Evolutionary conservation across 225 moss, liverwort and hornwort genomes (phyloP), one percentile per base, ranked within the genome.

Genomic region (Antitrichia curtipendula): DNA sequence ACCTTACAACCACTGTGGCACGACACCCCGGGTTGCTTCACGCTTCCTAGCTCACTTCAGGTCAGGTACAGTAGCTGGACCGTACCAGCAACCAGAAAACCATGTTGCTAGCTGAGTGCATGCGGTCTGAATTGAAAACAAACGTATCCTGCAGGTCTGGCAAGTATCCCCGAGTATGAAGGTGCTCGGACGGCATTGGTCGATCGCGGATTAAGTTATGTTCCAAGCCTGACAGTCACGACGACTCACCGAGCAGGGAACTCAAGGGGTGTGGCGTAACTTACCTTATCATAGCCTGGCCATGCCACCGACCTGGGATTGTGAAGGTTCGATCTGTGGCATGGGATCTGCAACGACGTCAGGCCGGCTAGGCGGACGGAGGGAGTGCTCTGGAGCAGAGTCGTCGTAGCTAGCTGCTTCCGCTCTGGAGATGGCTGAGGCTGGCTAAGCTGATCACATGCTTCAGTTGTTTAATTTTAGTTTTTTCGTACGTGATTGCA

Each of bases 281-380:
- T 54, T 8, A 34, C 5, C 18, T 36, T 18, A 50, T 2, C 50
- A 2, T 50, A 11, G 75, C 45, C 9, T 38, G 62, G 53, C 31
- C 75, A 75, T 12, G 32, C 21, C 54, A 78, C 81, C 75, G 75
- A 75, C 75, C 63, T 74, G 47, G 53, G 84, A 84, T 84, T 57
- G 83, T 27, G 80, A 64, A 50, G 80, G 64, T 49, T 81, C 36
- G 50, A 50, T 59, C 12, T 13, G 80, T 53, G 89, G 53, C 77
- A 89, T 89, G 89, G 53, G 82, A 89, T 89, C 60, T 77, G 89
- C 83, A 82, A 61, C 82, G 82, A 36, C 86, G 76, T 83, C 86
- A 80, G 86, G 66, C 63, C 9, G n/a, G n/a, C n/a, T n/a, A n/a
- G 50, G 15, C 6, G 36, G 20, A 36, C 2, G 59, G 28, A 61